Evolutionary conservation across 1,284 basidiomycete species (phyloP).

Genomic region (Cutaneotrichosporon sp.): DNA sequence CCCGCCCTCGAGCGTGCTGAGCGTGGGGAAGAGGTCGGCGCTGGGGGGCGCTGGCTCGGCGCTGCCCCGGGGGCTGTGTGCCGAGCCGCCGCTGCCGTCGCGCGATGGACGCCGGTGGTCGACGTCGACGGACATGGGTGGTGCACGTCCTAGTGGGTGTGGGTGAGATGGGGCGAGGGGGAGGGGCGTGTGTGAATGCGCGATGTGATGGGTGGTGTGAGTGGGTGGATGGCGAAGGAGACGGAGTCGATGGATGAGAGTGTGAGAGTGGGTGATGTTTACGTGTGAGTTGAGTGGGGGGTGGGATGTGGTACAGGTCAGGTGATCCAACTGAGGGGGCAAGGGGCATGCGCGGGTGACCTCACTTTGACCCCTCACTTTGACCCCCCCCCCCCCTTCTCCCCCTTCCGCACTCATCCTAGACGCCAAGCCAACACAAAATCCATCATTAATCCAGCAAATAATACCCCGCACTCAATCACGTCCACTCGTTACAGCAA

Average conservation of each 20-base stretch:
- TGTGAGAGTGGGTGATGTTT: conserved; percentile 5
- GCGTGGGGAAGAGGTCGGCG: conserved; percentile 4
- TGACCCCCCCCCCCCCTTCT: too few relatives aligned
- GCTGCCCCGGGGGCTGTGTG: not conserved
- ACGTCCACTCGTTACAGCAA: too few relatives aligned
- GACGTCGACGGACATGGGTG: not conserved
- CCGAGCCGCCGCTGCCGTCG: not conserved
- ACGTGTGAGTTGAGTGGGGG: not conserved
- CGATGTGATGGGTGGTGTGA: too few relatives aligned
- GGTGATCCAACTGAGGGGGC: conserved; percentile 1
- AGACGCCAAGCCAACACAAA: too few relatives aligned
- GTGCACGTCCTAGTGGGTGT: not conserved
- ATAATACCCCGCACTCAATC: too few relatives aligned
- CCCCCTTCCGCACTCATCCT: too few relatives aligned
- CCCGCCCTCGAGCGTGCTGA: conserved; percentile 1
- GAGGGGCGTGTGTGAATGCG: not conserved
- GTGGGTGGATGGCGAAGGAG: not conserved
- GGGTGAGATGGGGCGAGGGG: not conserved
- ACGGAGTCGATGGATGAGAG: too few relatives aligned
- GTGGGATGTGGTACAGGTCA: not conserved
- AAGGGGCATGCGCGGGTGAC: too few relatives aligned
- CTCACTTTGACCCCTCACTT: too few relatives aligned
- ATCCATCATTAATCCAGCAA: too few relatives aligned
- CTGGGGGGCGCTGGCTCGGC: not conserved
- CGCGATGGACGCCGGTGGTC: conserved; percentile 4